Evolutionary conservation across 1,139 yeast genomes (phyloP).

Genomic region (Lodderomyces jiufengensis): DNA sequence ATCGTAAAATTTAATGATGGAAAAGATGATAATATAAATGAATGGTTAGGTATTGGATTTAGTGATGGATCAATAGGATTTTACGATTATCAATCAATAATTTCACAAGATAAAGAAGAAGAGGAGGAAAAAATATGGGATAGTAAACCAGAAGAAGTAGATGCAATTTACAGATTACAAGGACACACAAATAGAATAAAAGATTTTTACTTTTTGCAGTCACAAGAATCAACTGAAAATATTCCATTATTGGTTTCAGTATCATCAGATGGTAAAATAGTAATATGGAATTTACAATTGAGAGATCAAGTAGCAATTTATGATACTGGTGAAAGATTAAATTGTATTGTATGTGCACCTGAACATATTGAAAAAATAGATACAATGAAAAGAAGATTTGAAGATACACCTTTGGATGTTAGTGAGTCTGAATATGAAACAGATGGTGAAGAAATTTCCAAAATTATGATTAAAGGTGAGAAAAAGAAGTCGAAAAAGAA

Average conservation of each 20-base stretch:
- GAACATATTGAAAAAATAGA: constrained; percentile 73
- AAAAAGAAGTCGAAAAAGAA: constrained; percentile 40
- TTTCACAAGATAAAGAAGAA: neutral
- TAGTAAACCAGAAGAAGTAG: constrained; percentile 28
- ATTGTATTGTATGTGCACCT: constrained; percentile 75
- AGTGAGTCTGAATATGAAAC: constrained; percentile 68
- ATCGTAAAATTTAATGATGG: constrained; percentile 36
- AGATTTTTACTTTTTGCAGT: constrained; percentile 56
- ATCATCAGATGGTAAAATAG: constrained; percentile 90
- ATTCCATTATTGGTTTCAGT: constrained; percentile 66
- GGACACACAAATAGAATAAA: constrained; percentile 89
- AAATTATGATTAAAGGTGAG: constrained; percentile 39
- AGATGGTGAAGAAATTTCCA: constrained; percentile 53
- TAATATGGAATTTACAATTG: constrained; percentile 73
- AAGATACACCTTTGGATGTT: constrained; percentile 19
- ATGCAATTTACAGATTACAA: constrained; percentile 54
- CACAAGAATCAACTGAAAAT: constrained; percentile 30
- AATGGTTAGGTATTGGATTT: constrained; percentile 65
- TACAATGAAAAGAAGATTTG: constrained; percentile 64
- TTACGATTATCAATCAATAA: constrained; percentile 20
- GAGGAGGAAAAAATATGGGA: constrained; percentile 25
- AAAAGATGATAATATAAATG: constrained; percentile 20
- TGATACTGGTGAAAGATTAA: constrained; percentile 88
- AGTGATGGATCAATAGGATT: constrained; percentile 72
- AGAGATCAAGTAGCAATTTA: constrained; percentile 87